These are phyloP conservation scores for Cladophialophora carrionii DNA, from an alignment of 2,329 filamentous ascomycete genomes.

Conservation along the genomic window DNA sequence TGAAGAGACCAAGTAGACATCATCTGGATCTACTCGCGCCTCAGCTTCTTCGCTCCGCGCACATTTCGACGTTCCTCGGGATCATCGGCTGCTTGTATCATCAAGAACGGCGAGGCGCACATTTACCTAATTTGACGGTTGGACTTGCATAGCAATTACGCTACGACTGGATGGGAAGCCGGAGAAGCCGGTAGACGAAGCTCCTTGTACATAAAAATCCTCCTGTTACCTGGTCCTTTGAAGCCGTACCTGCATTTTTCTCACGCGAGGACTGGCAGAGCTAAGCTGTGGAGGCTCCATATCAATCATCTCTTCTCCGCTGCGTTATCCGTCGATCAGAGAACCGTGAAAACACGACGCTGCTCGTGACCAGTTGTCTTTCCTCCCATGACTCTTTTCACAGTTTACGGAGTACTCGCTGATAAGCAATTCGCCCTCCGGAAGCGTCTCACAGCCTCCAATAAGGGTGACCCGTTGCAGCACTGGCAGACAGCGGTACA, in stretches of 20 bases:
- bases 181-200: conserved; percentile 36
- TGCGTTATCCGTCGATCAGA: neutral
- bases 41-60: conserved; percentile 14
- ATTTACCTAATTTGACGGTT: conserved; percentile 30
- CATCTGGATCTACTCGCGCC: neutral
- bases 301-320: conserved; percentile 32
- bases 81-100: conserved; percentile 36
- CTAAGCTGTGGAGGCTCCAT: conserved; percentile 24
- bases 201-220: conserved; percentile 35
- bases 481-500: conserved; percentile 28
- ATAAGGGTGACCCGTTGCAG: conserved; percentile 10
- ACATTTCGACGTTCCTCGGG: conserved; percentile 20
- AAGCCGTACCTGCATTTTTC: conserved; percentile 29
- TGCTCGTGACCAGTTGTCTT: neutral
- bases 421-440: neutral
- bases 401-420: neutral
- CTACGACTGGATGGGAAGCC: conserved; percentile 25
- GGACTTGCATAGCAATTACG: conserved; percentile 28
- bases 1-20: conserved; percentile 41
- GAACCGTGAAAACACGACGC: neutral
- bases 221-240: conserved; percentile 18
- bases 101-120: conserved; percentile 33
- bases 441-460: conserved; percentile 10
- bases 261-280: conserved; percentile 26
- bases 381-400: neutral